Evolutionary conservation across 1,284 basidiomycete genomes (phyloP).

Genomic region (Trametes pubescens): DNA sequence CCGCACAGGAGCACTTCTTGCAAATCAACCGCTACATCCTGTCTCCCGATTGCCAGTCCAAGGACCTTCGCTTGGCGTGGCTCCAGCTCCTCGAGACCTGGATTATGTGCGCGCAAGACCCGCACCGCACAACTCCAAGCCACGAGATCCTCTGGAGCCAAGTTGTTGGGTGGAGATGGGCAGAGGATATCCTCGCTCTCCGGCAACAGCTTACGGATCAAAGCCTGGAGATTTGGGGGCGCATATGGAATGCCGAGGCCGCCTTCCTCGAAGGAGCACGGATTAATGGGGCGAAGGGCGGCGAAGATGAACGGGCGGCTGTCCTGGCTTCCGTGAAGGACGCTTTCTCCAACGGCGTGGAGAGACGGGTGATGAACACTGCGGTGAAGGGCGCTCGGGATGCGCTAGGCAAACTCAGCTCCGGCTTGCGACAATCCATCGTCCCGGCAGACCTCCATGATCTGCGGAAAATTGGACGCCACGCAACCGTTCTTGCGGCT

Average conservation of each 20-base stretch:
- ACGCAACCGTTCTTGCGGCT: slow-evolving; percentile 52
- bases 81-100: slow-evolving; percentile 69
- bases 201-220: slow-evolving; percentile 39
- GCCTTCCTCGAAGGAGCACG: slow-evolving; percentile 80
- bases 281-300: slow-evolving; percentile 74
- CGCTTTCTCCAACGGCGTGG: slow-evolving; percentile 53
- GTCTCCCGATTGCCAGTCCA: slow-evolving; percentile 48
- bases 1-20: slow-evolving; percentile 63
- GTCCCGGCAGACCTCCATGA: slow-evolving; percentile 22
- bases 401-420: slow-evolving; percentile 30
- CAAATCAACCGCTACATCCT: slow-evolving; percentile 54
- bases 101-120: slow-evolving; percentile 87
- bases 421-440: slow-evolving; percentile 25
- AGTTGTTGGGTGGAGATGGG: slow-evolving; percentile 80
- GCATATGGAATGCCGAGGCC: slow-evolving; percentile 63
- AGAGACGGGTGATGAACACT: slow-evolving; percentile 47
- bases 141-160: slow-evolving; percentile 95
- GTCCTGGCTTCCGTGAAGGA: slow-evolving; percentile 46
- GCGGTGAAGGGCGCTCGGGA: slow-evolving; percentile 47
- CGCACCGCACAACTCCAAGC: slow-evolving; percentile 84
- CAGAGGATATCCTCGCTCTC: slow-evolving; percentile 59
- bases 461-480: slow-evolving; percentile 42
- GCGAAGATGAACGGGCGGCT: slow-evolving; percentile 64
- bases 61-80: slow-evolving; percentile 56
- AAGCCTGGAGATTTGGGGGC: slow-evolving; percentile 48